A percentile compares a stretch with the other conserved stretches of the same genome.
These are phyloP conservation scores for Globisporangium barbulae DNA, from an alignment of 352 stramenopile genomes.

Conservation along the genomic window DNA sequence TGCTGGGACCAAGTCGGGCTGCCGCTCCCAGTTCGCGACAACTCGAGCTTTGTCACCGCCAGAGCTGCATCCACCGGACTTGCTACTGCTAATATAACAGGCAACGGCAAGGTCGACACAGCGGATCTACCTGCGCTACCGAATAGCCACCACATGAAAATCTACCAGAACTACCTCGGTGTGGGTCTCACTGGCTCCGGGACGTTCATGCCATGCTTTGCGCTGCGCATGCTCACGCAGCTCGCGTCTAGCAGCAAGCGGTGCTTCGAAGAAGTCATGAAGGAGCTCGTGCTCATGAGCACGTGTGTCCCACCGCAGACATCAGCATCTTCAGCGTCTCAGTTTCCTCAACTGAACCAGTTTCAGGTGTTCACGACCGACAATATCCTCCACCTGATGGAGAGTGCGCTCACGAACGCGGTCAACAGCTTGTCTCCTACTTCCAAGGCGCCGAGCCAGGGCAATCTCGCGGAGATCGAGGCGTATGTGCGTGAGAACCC, in stretches of 20 bases:
- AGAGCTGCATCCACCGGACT: not conserved
- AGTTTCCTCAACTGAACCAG: conserved; percentile 58
- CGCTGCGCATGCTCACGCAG: conserved; percentile 79
- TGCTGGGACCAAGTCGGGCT: conserved; percentile 70
- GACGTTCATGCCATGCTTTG: conserved; percentile 67
- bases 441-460: conserved; percentile 34
- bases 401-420: conserved; percentile 57
- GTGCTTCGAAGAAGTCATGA: conserved; percentile 75
- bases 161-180: conserved; percentile 80
- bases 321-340: conserved; percentile 27
- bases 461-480: conserved; percentile 46
- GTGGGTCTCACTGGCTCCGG: conserved; percentile 58
- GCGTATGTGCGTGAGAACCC: conserved; percentile 29
- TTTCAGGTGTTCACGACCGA: conserved; percentile 81
- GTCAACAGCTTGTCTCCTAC: conserved; percentile 61
- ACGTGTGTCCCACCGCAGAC: conserved; percentile 42
- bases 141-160: conserved; percentile 64
- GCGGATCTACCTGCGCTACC: conserved; percentile 37
- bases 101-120: not conserved
- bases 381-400: conserved; percentile 76
- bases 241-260: conserved; percentile 64
- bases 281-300: conserved; percentile 69
- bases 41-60: not conserved
- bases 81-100: not conserved
- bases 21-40: conserved; percentile 25